A percentile compares a stretch with the other conserved stretches of the same genome.
phyloP scores from a whole-genome alignment of 805 yeast species.

The Jamesozyma piceae region DNA sequence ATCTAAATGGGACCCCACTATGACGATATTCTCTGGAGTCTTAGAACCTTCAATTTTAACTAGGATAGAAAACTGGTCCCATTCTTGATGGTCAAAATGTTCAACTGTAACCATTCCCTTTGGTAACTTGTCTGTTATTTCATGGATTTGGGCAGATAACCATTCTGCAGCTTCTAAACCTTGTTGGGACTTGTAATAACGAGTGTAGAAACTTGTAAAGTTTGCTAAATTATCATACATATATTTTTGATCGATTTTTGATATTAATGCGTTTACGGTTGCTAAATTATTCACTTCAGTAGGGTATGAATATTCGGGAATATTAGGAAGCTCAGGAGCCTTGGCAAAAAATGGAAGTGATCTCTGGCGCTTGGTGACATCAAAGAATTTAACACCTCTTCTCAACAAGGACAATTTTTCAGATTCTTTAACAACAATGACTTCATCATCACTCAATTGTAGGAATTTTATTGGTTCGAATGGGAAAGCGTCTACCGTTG shows the following conservation, averaged over 20 bases:
- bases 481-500: too few relatives aligned
- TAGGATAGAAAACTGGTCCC: slow-evolving; percentile 73
- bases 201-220: slow-evolving; percentile 61
- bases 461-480: slow-evolving; percentile 16
- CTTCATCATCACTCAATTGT: slow-evolving; percentile 18
- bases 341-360: slow-evolving; percentile 20
- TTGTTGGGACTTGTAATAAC: slow-evolving; percentile 65
- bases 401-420: slow-evolving; percentile 39
- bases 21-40: slow-evolving; percentile 40
- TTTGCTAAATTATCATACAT: slow-evolving; percentile 48
- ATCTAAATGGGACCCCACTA: slow-evolving; percentile 87
- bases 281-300: slow-evolving; percentile 29
- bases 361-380: slow-evolving; percentile 45
- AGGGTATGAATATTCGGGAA: slow-evolving; percentile 49
- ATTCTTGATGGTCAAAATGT: slow-evolving; percentile 51
- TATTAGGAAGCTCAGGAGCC: slow-evolving; percentile 11
- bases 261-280: slow-evolving; percentile 35
- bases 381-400: slow-evolving; percentile 49
- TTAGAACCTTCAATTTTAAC: slow-evolving; percentile 48
- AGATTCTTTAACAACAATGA: slow-evolving; percentile 31
- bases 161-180: slow-evolving; percentile 67
- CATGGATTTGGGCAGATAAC: slow-evolving; percentile 43
- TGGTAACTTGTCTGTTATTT: slow-evolving; percentile 20
- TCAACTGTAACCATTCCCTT: slow-evolving; percentile 36
- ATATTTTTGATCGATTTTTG: slow-evolving; percentile 36